Percentiles rank a stretch among this genome's conserved stretches.
Evolutionary conservation across 2,329 filamentous ascomycete genomes (phyloP).

Genomic region (Elsinoe perseae): DNA sequence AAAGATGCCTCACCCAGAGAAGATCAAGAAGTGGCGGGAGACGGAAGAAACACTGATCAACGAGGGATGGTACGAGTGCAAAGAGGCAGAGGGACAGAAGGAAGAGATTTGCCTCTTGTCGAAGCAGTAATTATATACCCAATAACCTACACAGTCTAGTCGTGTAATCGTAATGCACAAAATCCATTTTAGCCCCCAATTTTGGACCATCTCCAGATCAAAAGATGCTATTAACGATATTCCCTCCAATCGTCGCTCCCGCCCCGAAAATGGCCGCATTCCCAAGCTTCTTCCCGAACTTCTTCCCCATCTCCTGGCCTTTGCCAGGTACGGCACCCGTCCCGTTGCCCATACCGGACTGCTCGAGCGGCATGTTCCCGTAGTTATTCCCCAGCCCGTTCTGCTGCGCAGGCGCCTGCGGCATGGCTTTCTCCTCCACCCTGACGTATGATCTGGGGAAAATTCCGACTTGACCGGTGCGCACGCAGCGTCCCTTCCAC

Average conservation of each 20-base stretch:
- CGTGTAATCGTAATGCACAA: neutral
- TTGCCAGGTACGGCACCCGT: conserved; percentile 51
- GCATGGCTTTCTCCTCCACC: conserved; percentile 56
- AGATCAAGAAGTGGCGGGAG: conserved; percentile 34
- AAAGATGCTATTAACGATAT: conserved; percentile 86
- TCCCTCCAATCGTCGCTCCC: conserved; percentile 80
- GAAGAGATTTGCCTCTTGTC: conserved; percentile 26
- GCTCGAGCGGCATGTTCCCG: conserved; percentile 65
- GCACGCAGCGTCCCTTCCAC: conserved; percentile 85
- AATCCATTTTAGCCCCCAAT: no score
- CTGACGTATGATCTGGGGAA: conserved; percentile 88
- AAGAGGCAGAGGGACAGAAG: conserved; percentile 19
- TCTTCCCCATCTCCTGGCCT: conserved; percentile 72
- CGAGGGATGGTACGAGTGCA: conserved; percentile 36
- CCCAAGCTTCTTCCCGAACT: conserved; percentile 91
- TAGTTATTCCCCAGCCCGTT: conserved; percentile 46
- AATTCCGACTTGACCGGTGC: conserved; percentile 79
- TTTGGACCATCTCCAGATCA: no score
- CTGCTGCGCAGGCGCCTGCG: conserved; percentile 31
- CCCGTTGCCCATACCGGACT: conserved; percentile 49
- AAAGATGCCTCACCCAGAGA: conserved; percentile 34
- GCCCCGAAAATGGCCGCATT: conserved; percentile 84
- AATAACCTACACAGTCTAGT: no score
- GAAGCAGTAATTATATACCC: conserved; percentile 11
- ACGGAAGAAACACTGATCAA: conserved; percentile 34